These are phyloP conservation scores for Puccinia polysora DNA, from an alignment of 1,284 basidiomycete genomes.

Conservation along the genomic window DNA sequence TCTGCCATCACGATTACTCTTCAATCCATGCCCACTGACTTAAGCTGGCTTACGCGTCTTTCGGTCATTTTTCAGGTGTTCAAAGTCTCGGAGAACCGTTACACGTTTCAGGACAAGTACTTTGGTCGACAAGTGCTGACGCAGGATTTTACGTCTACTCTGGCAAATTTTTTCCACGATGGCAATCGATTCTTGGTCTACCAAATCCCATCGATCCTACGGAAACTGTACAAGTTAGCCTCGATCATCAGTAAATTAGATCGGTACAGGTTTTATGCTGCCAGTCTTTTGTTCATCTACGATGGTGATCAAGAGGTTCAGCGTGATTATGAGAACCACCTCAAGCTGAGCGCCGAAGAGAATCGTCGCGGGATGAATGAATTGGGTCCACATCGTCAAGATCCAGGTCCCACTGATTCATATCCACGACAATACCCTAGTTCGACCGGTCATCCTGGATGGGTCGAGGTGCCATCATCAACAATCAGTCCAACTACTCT, in stretches of 20 bases:
- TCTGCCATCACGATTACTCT: too few species aligned
- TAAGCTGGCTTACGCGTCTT: too few species aligned
- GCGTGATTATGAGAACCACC: conserved; percentile 22
- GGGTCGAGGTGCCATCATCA: too few species aligned
- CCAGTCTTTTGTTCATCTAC: conserved; percentile 92
- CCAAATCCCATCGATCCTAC: conserved; percentile 84
- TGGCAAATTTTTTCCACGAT: conserved; percentile 78
- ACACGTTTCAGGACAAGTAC: conserved; percentile 94
- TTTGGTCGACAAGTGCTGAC: conserved; percentile 81
- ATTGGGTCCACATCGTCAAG: too few species aligned
- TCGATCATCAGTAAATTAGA: conserved; percentile 78
- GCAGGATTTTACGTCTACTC: conserved; percentile 74
- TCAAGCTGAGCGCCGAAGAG: too few species aligned
- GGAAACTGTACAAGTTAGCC: conserved; percentile 89
- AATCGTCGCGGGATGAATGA: too few species aligned
- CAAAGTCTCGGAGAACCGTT: conserved; percentile 74
- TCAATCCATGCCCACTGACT: too few species aligned
- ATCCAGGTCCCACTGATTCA: too few species aligned
- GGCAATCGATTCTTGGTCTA: conserved; percentile 77
- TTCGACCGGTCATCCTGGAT: too few species aligned
- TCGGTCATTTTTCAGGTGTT: conserved; percentile 81
- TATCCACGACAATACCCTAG: too few species aligned
- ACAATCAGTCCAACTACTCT: too few species aligned
- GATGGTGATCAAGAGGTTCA: conserved; percentile 70
- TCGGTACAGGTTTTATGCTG: conserved; percentile 96